A percentile compares a stretch with the other conserved stretches of the same genome.
phyloP scores from a whole-genome alignment of 345 rosid genomes.

The Physaria fendleri region DNA sequence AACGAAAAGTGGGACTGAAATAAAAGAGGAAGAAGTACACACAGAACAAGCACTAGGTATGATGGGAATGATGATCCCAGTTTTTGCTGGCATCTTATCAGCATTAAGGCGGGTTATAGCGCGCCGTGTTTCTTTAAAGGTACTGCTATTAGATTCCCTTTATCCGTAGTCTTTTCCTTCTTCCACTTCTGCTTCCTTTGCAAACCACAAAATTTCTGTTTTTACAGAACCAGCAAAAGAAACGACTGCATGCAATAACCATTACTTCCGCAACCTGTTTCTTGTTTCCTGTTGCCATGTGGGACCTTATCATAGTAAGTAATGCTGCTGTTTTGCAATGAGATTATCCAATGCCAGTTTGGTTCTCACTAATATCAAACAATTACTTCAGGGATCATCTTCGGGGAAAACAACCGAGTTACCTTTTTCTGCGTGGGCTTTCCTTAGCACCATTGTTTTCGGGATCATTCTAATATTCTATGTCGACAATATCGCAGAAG shows the following conservation, averaged over 20 bases:
- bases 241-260: slow-evolving; percentile 85
- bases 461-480: slow-evolving; percentile 85
- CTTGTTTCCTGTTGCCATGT: slow-evolving; percentile 95
- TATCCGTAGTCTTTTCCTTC: background rate
- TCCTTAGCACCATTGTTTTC: slow-evolving; percentile 64
- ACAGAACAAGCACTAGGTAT: slow-evolving; percentile 58
- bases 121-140: slow-evolving; percentile 94
- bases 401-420: slow-evolving; percentile 42
- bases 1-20: slow-evolving; percentile 41
- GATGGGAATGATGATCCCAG: slow-evolving; percentile 70
- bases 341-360: background rate
- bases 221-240: slow-evolving; percentile 76
- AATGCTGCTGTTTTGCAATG: background rate
- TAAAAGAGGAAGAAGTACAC: slow-evolving; percentile 37
- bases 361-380: slow-evolving; percentile 22
- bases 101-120: slow-evolving; percentile 91
- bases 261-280: slow-evolving; percentile 85
- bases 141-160: slow-evolving; percentile 20
- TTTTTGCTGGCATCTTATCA: slow-evolving; percentile 90
- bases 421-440: slow-evolving; percentile 93
- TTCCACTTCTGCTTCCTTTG: background rate
- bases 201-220: background rate
- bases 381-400: slow-evolving; percentile 60
- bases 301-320: slow-evolving; percentile 91
- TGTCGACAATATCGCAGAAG: slow-evolving; percentile 85